Percentiles rank a stretch among this genome's conserved stretches.
phyloP scores from a whole-genome alignment of 192 early-diverging fungal species.

The Allomyces macrogynus region DNA sequence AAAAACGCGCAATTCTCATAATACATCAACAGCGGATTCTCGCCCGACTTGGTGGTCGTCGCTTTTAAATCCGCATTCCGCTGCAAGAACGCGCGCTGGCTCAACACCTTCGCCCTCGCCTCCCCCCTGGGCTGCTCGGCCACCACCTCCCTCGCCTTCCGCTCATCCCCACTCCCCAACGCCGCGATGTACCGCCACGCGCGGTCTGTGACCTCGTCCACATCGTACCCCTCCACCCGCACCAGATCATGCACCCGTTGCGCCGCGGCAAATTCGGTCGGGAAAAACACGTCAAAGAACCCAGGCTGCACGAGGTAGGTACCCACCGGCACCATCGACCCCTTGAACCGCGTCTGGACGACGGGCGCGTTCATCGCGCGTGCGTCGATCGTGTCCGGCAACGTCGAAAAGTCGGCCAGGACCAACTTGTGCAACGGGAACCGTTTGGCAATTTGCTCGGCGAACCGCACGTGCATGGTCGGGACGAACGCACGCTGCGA shows the following conservation, averaged over 20 bases:
- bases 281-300: conserved; percentile 98
- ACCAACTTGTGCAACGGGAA: conserved; percentile 79
- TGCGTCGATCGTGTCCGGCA: conserved; percentile 53
- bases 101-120: conserved; percentile 24
- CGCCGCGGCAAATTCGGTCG: conserved; percentile 83
- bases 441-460: conserved; percentile 48
- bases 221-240: conserved; percentile 10
- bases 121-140: background rate
- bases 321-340: conserved; percentile 80
- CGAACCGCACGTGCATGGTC: conserved; percentile 52
- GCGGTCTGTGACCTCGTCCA: conserved; percentile 9
- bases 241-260: conserved; percentile 50
- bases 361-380: conserved; percentile 69
- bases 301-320: conserved; percentile 95
- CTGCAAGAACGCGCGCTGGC: conserved; percentile 60
- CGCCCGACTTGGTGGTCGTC: conserved; percentile 63
- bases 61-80: conserved; percentile 50
- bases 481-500: conserved; percentile 74
- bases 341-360: conserved; percentile 78
- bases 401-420: conserved; percentile 65
- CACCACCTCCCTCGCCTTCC: background rate
- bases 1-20: conserved; percentile 74
- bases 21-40: conserved; percentile 87
- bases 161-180: background rate
- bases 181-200: too few species aligned